phyloP scores from a whole-genome alignment of 331 rosid genomes.

The Stylosanthes scabra region DNA sequence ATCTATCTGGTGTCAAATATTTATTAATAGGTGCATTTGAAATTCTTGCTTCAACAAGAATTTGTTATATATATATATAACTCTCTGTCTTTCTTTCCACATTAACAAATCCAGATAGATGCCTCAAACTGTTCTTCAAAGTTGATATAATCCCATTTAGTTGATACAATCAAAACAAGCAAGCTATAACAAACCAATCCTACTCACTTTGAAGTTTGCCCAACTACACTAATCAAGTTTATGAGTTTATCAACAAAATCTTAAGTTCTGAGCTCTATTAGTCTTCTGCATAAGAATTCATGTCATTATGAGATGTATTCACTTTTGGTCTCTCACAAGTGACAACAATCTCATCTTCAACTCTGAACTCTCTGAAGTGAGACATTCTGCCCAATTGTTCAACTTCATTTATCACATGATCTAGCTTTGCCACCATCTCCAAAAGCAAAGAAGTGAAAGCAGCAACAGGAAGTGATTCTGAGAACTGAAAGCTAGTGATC shows the following conservation, averaged over 20 bases:
- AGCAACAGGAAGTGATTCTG: slow-evolving; percentile 89
- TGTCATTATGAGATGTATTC: slow-evolving; percentile 25
- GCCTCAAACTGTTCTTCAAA: background rate
- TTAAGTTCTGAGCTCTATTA: slow-evolving; percentile 8
- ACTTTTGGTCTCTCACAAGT: slow-evolving; percentile 52
- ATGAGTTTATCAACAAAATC: too few species aligned
- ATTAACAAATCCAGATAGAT: background rate
- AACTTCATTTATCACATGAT: slow-evolving; percentile 70
- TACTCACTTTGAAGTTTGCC: background rate
- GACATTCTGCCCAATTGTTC: slow-evolving; percentile 71
- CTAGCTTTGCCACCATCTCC: slow-evolving; percentile 88
- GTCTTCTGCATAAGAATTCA: slow-evolving; percentile 56
- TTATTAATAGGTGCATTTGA: too few species aligned
- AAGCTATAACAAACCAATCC: slow-evolving; percentile 25
- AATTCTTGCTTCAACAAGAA: too few species aligned
- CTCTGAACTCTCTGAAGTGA: slow-evolving; percentile 62
- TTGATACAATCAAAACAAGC: background rate
- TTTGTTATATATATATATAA: too few species aligned
- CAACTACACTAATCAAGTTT: too few species aligned
- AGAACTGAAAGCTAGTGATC: slow-evolving; percentile 71
- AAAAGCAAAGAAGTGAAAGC: slow-evolving; percentile 81
- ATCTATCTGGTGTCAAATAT: too few species aligned
- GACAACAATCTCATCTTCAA: slow-evolving; percentile 55
- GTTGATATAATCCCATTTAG: background rate
- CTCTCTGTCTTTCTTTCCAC: background rate